These are phyloP conservation scores for Pseudognaphalium luteoalbum DNA, from an alignment of 129 eudicot genomes.

Conservation along the genomic window DNA sequence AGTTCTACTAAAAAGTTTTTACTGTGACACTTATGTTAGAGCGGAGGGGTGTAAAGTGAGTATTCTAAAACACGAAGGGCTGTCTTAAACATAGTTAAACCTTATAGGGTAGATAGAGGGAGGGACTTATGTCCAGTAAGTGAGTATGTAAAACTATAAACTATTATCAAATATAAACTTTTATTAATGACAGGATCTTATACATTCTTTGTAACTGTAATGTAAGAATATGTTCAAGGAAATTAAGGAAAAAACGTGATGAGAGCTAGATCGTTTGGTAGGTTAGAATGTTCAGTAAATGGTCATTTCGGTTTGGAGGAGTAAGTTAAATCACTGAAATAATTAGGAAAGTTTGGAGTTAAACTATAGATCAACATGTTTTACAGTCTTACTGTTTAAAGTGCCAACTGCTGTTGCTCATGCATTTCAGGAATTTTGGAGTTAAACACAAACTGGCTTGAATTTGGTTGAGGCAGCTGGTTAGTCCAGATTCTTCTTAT, in stretches of 20 bases:
- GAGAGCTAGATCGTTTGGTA: slow-evolving; percentile 22
- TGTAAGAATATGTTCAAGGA: slow-evolving; percentile 19
- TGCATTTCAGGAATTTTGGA: slow-evolving; percentile 39
- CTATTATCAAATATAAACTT: background rate
- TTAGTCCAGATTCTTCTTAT: slow-evolving; percentile 26
- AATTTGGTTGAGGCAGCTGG: slow-evolving; percentile 37
- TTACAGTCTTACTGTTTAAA: slow-evolving; percentile 20
- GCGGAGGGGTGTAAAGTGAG: slow-evolving; percentile 15
- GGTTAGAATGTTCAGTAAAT: background rate
- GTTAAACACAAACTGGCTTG: slow-evolving; percentile 22
- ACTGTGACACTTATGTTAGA: background rate
- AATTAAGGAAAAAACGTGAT: slow-evolving; percentile 18
- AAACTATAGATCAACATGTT: slow-evolving; percentile 18
- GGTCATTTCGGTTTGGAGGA: slow-evolving; percentile 14
- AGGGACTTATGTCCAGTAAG: slow-evolving; percentile 9
- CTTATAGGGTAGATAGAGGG: slow-evolving; percentile 14
- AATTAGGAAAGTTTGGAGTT: slow-evolving; percentile 14
- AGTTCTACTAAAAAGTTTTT: background rate
- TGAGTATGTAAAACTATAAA: slow-evolving; percentile 5
- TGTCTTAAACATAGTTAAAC: slow-evolving; percentile 21
- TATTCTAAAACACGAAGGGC: background rate
- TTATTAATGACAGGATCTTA: slow-evolving; percentile 6
- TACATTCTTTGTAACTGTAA: slow-evolving; percentile 12
- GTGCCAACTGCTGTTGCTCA: slow-evolving; percentile 24
- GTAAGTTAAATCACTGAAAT: slow-evolving; percentile 8